phyloP scores from a whole-genome alignment of 106 monocot genomes.

The Phalaenopsis equestris region DNA sequence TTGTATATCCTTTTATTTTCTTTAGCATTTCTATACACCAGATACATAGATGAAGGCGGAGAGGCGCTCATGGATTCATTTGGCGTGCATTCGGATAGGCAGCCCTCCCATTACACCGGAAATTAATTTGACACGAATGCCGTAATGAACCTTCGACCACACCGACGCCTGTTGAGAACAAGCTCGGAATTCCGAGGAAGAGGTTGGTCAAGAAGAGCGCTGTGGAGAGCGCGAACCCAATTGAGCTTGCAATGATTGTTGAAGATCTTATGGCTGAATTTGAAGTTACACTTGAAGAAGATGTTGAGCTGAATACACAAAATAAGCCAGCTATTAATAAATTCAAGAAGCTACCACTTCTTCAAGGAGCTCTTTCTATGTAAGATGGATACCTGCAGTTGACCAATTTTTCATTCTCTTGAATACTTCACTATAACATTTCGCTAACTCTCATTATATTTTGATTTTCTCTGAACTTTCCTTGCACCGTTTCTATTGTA shows the following conservation, averaged over 20 bases:
- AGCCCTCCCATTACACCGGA: no score
- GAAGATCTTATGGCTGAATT: slow-evolving; percentile 88
- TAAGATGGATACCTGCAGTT: slow-evolving; percentile 23
- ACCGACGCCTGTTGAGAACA: no score
- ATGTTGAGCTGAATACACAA: slow-evolving; percentile 93
- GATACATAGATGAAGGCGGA: no score
- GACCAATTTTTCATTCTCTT: background rate
- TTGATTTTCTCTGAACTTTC: background rate
- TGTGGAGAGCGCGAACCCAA: no score
- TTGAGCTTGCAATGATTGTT: slow-evolving; percentile 70
- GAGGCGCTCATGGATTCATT: no score
- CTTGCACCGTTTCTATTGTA: slow-evolving; percentile 15
- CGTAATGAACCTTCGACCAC: no score
- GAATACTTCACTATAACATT: background rate
- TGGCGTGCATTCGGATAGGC: no score
- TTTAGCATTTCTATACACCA: no score
- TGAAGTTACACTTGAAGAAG: slow-evolving; percentile 97
- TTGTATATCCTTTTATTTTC: no score
- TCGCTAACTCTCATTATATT: background rate
- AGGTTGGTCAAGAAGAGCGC: no score
- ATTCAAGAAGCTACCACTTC: slow-evolving; percentile 81
- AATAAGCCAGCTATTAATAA: slow-evolving; percentile 84
- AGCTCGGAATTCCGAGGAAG: no score
- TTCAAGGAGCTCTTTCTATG: slow-evolving; percentile 86
- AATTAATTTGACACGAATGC: no score